Base-by-base conservation (phyloP, 495 filamentous ascomycete species). In the Ascodesmis nigricans region DNA sequence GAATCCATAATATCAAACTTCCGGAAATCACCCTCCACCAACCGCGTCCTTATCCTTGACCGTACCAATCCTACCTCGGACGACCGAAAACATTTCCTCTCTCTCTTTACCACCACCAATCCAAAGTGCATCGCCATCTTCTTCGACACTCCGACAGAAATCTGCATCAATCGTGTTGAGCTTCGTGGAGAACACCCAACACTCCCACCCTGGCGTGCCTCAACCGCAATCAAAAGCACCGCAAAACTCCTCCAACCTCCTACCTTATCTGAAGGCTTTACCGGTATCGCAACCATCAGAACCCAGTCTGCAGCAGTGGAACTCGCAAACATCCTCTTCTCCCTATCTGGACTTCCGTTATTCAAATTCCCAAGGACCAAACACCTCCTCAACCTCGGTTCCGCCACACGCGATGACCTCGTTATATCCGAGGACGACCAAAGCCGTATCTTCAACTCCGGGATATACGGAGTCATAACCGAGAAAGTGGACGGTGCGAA, bases 401-500 rank as follows among this genome's bases (percentile, higher is more conserved):
- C 26, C 14, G 43, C 43, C 1, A 45, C 43, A 8, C 29, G 43
- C 4, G 40, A 45, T 21, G 43, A 45, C 27, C 34, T 45, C 1
- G 31, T 43, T 2, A 17, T 45, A 1, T 14, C 34, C 0, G 21
- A 18, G 3, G 20, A 23, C 4, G 39, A 43, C n/a, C 33, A 16
- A 4, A 11, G 17, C 5, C 29, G 38, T 2, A 23, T 24, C 4
- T 22, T 45, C 8, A 35, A 42, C 2, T n/a, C n/a, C n/a, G n/a
- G n/a, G n/a, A n/a, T n/a, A n/a, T n/a, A n/a, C n/a, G n/a, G n/a
- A n/a, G n/a, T n/a, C n/a, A n/a, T n/a, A n/a, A n/a, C n/a, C n/a
- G 43, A 45, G n/a, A 45, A 45, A 27, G 17, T 45, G 7, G 43
- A 45, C 9, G 43, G 43, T 15, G 43, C 43, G 14, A 45, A 45